Conservation (phyloP, 441 rosid genomes). For the Sinapis alba region DNA sequence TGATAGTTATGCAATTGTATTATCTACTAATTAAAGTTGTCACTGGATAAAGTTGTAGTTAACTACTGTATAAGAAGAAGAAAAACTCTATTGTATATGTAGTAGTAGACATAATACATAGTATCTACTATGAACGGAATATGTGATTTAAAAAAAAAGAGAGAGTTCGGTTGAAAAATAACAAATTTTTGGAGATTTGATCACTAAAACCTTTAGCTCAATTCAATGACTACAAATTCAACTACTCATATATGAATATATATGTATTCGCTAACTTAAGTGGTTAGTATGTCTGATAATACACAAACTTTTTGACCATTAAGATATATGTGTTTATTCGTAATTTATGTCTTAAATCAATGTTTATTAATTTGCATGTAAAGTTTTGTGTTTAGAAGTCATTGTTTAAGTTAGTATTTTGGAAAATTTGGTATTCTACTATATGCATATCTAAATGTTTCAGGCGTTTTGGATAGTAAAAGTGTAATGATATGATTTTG, state of each 20-base stretch:
- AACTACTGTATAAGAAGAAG: not conserved
- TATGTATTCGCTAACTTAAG: not conserved
- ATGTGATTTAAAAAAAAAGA: not conserved
- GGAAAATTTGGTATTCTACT: not conserved
- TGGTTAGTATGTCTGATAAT: not conserved
- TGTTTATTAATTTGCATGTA: not conserved
- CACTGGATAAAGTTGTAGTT: not conserved
- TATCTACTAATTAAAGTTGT: not conserved
- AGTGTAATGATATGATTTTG: not conserved
- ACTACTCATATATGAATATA: not conserved
- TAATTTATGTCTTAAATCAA: not conserved
- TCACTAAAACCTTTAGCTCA: not conserved
- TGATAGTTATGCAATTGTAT: not conserved
- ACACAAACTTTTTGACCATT: not conserved
- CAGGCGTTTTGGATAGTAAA: not conserved
- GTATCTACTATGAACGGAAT: not conserved
- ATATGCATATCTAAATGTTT: not conserved
- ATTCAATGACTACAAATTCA: not conserved
- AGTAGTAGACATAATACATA: not conserved
- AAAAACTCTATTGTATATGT: not conserved
- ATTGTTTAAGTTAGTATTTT: not conserved
- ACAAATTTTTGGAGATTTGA: not conserved
- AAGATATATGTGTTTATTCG: not conserved
- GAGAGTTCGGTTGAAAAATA: not conserved
- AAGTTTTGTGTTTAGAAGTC: not conserved